Evolutionary conservation across 768 basidiomycete genomes (phyloP), one percentile per base, ranked within the genome.

Genomic region (Russula emetica): DNA sequence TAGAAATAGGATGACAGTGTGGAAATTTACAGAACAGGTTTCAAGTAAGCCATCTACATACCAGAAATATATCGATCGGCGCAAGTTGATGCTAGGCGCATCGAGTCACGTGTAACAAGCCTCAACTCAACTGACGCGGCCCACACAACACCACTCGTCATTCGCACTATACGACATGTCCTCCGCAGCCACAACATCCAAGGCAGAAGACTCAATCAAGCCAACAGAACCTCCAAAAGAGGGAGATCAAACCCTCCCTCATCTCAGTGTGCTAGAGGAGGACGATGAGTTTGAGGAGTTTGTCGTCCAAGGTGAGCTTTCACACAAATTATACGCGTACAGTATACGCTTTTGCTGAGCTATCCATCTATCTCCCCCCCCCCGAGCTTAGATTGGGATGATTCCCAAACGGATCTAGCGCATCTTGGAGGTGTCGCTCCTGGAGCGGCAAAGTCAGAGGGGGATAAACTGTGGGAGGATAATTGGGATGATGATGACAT

Each of bases 401-500:
- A 93, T 72, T 85, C 88, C 0, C 80, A 91, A 69, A 94, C 92
- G 2, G 88, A 92, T 74, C 75, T 94, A 28, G 87, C 88, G 16
- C 88, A 92, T 72, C 77, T 93, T 51, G 84, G 83, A 47, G 87
- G 88, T 22, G 81, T 85, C 2, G 83, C 86, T 5, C 87, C 89
- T 2, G 89, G 88, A 4, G 85, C 80, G 14, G 90, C 87, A 3
- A 87, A 85, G 70, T 88, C 88, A 38, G 87, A 87, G 47, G 90
- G 90, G 20, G 87, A 97, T 75, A 92, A 94, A 71, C 78, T 99
- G 13, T 99, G 97, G 97, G 97, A 99, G 79, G 97, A 98, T 70
- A 98, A 98, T 74, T 99, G 97, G 97, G 97, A 99, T 71, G 97
- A 99, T 70, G 97, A 99, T 76, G 96, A 98, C 76, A 87, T 97